Conservation (phyloP, 2,329 filamentous ascomycete genomes). For the Fusarium palustre region DNA sequence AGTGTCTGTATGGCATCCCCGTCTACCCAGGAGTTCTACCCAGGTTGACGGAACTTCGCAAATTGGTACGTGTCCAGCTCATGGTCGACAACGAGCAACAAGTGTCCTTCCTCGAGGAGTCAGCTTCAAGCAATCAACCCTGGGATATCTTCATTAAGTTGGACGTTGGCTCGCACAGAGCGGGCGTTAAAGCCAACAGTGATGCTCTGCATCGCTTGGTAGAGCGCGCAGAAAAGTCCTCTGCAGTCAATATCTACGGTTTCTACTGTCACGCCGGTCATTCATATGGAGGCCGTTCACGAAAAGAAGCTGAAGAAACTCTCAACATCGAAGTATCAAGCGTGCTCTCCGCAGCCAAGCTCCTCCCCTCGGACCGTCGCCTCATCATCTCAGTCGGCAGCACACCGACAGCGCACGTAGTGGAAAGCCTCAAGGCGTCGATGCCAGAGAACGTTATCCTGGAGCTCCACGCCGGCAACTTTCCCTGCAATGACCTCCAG, state of each 20-base stretch:
- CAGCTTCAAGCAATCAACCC: conserved; percentile 21
- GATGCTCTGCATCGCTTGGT: conserved; percentile 46
- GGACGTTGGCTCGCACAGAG: conserved; percentile 53
- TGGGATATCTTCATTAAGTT: conserved; percentile 56
- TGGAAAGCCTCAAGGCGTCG: conserved; percentile 47
- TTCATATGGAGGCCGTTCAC: conserved; percentile 51
- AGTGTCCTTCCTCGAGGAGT: conserved; percentile 47
- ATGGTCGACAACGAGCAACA: conserved; percentile 55
- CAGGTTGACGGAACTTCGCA: conserved; percentile 46
- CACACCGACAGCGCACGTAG: conserved; percentile 54
- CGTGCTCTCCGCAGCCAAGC: conserved; percentile 48
- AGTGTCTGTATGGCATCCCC: conserved; percentile 57
- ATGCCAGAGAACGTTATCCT: conserved; percentile 50
- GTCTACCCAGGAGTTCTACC: conserved; percentile 52
- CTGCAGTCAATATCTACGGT: conserved; percentile 50
- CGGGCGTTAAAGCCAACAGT: conserved; percentile 49
- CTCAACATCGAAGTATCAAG: conserved; percentile 50
- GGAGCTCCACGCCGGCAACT: conserved; percentile 55
- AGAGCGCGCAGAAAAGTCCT: conserved; percentile 44
- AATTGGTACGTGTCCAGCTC: conserved; percentile 50
- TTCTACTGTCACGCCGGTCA: conserved; percentile 56
- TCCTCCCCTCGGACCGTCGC: conserved; percentile 43
- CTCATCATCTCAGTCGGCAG: conserved; percentile 52
- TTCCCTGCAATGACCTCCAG: conserved; percentile 55
- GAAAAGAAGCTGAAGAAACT: conserved; percentile 48